Evolutionary conservation across 2,329 filamentous ascomycete species (phyloP).

Genomic region (Celoporthe dispersa): DNA sequence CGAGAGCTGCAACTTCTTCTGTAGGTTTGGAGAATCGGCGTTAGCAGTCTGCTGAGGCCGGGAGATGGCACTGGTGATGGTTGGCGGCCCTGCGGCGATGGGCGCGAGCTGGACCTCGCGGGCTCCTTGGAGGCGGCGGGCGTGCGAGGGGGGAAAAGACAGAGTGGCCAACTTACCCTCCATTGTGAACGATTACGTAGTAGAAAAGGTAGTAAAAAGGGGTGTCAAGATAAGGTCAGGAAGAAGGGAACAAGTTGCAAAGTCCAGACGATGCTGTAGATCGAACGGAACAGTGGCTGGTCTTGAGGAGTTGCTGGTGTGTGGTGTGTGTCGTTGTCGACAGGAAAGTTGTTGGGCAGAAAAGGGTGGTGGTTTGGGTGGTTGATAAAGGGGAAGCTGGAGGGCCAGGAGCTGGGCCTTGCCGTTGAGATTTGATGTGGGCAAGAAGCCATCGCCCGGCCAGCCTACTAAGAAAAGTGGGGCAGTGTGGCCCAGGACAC

Average conservation of each 20-base stretch:
- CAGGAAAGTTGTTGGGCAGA: constrained; percentile 26
- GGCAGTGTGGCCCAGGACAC: constrained; percentile 12
- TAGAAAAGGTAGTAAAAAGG: constrained; percentile 36
- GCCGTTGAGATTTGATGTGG: constrained; percentile 30
- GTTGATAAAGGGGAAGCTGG: constrained; percentile 31
- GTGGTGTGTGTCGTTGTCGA: constrained; percentile 26
- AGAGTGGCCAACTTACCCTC: constrained; percentile 52
- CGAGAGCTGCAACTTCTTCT: constrained; percentile 99
- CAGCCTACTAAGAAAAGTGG: constrained; percentile 27
- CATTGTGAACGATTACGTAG: constrained; percentile 58
- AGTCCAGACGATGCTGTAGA: constrained; percentile 30
- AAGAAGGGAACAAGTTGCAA: constrained; percentile 34
- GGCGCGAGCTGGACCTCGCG: constrained; percentile 23
- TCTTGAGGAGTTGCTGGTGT: constrained; percentile 12
- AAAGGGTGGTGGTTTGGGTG: constrained; percentile 28
- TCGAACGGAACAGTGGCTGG: constrained; percentile 29
- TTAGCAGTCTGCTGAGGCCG: constrained; percentile 43
- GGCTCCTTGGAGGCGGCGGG: constrained; percentile 26
- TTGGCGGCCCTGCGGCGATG: constrained; percentile 13
- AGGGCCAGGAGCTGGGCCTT: constrained; percentile 28
- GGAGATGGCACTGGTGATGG: constrained; percentile 20
- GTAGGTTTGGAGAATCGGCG: constrained; percentile 45
- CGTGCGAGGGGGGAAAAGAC: constrained; percentile 34
- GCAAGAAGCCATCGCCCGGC: constrained; percentile 31
- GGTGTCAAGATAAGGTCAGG: constrained; percentile 34